A percentile compares a stretch with the other conserved stretches of the same genome.
Conservation (phyloP, 2,329 filamentous ascomycete genomes). For the Scorias spongiosa region DNA sequence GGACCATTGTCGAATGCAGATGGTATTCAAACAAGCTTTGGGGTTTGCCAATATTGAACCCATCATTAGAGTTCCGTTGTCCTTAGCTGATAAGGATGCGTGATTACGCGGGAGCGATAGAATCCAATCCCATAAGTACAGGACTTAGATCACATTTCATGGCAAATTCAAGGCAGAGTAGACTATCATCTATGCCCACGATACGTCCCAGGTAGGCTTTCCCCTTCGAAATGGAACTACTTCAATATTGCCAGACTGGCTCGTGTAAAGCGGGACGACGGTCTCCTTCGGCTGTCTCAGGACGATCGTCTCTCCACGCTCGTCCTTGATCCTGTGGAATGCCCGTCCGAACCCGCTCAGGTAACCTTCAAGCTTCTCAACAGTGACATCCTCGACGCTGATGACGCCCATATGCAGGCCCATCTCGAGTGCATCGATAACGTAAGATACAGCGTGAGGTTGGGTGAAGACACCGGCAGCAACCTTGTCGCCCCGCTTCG, state of each 20-base stretch:
- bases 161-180: no score
- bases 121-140: no score
- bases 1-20: no score
- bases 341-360: slow-evolving; percentile 39
- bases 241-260: slow-evolving; percentile 36
- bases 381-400: slow-evolving; percentile 37
- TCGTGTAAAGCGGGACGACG: slow-evolving; percentile 40
- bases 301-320: slow-evolving; percentile 36
- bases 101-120: no score
- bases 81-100: no score
- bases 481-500: slow-evolving; percentile 43
- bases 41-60: no score
- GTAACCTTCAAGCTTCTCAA: slow-evolving; percentile 41
- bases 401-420: slow-evolving; percentile 42
- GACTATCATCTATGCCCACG: slow-evolving; percentile 24
- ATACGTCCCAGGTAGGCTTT: slow-evolving; percentile 42
- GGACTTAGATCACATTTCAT: no score
- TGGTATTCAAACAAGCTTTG: no score
- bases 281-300: slow-evolving; percentile 41
- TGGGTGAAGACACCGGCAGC: slow-evolving; percentile 71
- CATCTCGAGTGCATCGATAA: slow-evolving; percentile 50
- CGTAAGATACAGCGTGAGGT: slow-evolving; percentile 50
- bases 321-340: slow-evolving; percentile 40
- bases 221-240: slow-evolving; percentile 52
- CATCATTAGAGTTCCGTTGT: no score